Conservation (phyloP, 1,284 basidiomycete species). For the Erythrobasidium hasegawianum region DNA sequence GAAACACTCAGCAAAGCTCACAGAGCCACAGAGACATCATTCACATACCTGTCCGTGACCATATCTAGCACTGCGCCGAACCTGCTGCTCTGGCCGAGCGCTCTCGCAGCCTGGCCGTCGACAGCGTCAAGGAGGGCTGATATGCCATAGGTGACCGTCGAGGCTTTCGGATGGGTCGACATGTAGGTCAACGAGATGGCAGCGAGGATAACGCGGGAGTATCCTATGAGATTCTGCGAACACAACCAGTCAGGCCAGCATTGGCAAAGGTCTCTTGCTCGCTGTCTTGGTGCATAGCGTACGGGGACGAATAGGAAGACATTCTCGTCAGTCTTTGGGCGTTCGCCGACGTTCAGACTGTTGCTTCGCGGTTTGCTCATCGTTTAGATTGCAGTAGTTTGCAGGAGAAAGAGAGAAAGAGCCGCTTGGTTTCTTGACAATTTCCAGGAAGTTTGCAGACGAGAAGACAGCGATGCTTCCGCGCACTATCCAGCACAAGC, state of each 20-base stretch:
- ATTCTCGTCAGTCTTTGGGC: slow-evolving; percentile 59
- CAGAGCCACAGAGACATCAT: background rate
- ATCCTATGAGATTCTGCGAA: slow-evolving; percentile 82
- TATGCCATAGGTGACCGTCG: slow-evolving; percentile 82
- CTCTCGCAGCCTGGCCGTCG: slow-evolving; percentile 87
- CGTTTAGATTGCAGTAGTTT: background rate
- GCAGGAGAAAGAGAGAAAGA: background rate
- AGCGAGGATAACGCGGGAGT: slow-evolving; percentile 84
- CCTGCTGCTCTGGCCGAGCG: slow-evolving; percentile 83
- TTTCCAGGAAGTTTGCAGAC: background rate
- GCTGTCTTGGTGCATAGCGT: too few species aligned
- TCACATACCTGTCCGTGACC: slow-evolving; percentile 91
- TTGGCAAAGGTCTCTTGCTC: too few species aligned
- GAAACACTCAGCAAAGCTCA: too few species aligned
- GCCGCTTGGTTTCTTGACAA: too few species aligned
- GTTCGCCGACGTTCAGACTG: slow-evolving; percentile 10
- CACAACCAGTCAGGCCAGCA: background rate
- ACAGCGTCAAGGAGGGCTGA: slow-evolving; percentile 97
- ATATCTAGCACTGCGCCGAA: slow-evolving; percentile 98
- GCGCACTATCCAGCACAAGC: slow-evolving; percentile 19
- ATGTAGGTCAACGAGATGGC: slow-evolving; percentile 87
- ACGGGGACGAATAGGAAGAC: slow-evolving; percentile 87
- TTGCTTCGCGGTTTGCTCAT: slow-evolving; percentile 5
- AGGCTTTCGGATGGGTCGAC: slow-evolving; percentile 86
- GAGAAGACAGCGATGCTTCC: slow-evolving; percentile 16